A percentile compares a stretch with the other conserved stretches of the same genome.
Conservation (phyloP, 2,329 filamentous ascomycete species). For the Aciculosporium take region DNA sequence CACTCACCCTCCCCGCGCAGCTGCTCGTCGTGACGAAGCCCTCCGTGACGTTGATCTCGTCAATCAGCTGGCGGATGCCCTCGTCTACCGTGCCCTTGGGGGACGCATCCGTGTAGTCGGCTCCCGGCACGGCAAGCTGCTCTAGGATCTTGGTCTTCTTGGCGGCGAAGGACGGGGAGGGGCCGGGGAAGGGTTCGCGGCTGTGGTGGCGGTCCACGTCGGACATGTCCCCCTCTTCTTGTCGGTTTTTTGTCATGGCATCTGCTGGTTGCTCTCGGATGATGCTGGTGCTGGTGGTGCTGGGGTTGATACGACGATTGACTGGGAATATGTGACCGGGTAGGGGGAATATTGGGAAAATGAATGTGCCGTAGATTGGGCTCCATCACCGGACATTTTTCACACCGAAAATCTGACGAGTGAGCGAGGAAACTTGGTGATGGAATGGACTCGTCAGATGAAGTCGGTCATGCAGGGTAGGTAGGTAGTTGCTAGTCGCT, state of each 20-base stretch:
- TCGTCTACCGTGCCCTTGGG: constrained; percentile 80
- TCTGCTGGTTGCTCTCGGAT: too few relatives aligned
- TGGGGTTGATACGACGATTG: too few relatives aligned
- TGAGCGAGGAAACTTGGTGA: too few relatives aligned
- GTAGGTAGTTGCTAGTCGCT: too few relatives aligned
- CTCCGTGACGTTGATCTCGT: constrained; percentile 57
- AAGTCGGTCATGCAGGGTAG: too few relatives aligned
- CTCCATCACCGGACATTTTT: too few relatives aligned
- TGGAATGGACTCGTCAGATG: too few relatives aligned
- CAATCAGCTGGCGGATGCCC: constrained; percentile 63
- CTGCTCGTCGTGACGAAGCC: constrained; percentile 87
- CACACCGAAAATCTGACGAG: too few relatives aligned
- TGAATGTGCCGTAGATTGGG: too few relatives aligned
- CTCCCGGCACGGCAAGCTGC: constrained; percentile 52
- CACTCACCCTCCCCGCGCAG: constrained; percentile 74
- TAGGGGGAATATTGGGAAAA: too few relatives aligned
- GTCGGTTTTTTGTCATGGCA: background rate
- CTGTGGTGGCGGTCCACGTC: constrained; percentile 13
- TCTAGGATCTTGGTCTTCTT: constrained; percentile 63
- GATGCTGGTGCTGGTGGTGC: too few relatives aligned
- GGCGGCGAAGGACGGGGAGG: constrained; percentile 29
- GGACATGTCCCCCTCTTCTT: background rate
- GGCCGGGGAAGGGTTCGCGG: constrained; percentile 13
- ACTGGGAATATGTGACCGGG: too few relatives aligned
- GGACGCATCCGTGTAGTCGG: constrained; percentile 66